Conservation (phyloP, 305 asterid genomes). For the Striga hermonthica region DNA sequence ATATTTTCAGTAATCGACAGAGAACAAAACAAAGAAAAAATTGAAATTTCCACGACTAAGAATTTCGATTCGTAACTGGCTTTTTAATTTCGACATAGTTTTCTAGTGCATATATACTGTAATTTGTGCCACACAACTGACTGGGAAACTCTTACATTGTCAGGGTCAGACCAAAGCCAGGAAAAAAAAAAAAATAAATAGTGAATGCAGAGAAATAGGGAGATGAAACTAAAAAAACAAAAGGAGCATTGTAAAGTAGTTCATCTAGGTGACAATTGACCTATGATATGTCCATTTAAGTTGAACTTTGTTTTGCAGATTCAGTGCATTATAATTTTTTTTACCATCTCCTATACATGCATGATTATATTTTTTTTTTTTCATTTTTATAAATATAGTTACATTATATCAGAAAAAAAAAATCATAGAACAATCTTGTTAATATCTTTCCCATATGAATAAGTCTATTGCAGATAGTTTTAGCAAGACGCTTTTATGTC, state of each 20-base stretch:
- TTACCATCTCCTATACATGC: slow-evolving; percentile 1
- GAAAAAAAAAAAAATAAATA: not conserved
- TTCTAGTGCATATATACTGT: not conserved
- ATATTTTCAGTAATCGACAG: no score
- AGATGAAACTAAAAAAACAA: not conserved
- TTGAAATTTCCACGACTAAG: not conserved
- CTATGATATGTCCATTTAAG: not conserved
- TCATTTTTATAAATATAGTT: no score
- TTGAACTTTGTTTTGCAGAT: slow-evolving; percentile 1
- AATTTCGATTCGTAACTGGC: not conserved
- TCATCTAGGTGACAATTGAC: not conserved
- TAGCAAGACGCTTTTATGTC: slow-evolving; percentile 59
- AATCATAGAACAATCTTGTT: not conserved
- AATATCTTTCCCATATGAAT: slow-evolving; percentile 1
- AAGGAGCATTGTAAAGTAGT: not conserved
- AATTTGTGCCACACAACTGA: not conserved
- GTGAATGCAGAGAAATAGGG: not conserved
- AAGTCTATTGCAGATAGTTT: slow-evolving; percentile 20
- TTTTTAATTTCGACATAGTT: not conserved
- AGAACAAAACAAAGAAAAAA: not conserved
- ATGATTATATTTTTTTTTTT: not conserved
- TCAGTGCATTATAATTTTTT: not conserved
- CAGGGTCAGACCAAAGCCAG: not conserved
- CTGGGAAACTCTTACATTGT: not conserved
- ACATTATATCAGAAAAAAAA: not conserved